Base-by-base conservation (phyloP, 2,329 filamentous ascomycete genomes). In the Dothistroma pini region DNA sequence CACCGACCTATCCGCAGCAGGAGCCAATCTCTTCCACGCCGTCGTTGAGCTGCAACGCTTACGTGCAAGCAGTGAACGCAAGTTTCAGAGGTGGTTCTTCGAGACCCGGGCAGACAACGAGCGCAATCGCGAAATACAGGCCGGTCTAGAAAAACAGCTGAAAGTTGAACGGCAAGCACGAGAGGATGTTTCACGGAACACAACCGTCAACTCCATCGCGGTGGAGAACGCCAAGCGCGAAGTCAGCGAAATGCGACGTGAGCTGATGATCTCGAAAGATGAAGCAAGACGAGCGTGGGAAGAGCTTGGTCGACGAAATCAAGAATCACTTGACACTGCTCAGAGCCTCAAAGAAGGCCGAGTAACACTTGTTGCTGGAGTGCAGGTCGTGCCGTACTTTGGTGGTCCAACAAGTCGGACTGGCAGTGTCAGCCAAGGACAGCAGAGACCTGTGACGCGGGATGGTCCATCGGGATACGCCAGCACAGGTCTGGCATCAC, bases 61-160 rank as follows among this genome's bases (percentile, higher is more conserved):
- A 29, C 89, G 95, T 49, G 95, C 95, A 41, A 96, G 92, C 59
- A 97, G 93, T 0, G 95, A 99, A 76, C 87, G 95, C 66, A 97
- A 97, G 74, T 99, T 99, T 70, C 95, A 99, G 77, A 86, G 95
- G 55, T 99, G 95, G 95, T 97, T 97, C 77, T 96, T 96, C 69
- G 95, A 99, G 74, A 96, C 93, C 8, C 84, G 93, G 56, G 84
- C 88, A 34, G 93, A 97, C 68, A 86, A 96, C 66, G 95, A 97
- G 78, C 87, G 89, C 31, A 84, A 88, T 54, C 89, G 90, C 67
- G 95, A 97, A 76, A 82, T 89, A 41, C 90, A 91, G 59, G 92
- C 86, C 2, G 86, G 93, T 72, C 78, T 96, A n/a, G 88, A 96
- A 71, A 81, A 83, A 35, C 84, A 87, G 47, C 78, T 97, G n/a